These are phyloP conservation scores for Camellia granthamiana DNA, from an alignment of 148 eudicot genomes.

Conservation along the genomic window DNA sequence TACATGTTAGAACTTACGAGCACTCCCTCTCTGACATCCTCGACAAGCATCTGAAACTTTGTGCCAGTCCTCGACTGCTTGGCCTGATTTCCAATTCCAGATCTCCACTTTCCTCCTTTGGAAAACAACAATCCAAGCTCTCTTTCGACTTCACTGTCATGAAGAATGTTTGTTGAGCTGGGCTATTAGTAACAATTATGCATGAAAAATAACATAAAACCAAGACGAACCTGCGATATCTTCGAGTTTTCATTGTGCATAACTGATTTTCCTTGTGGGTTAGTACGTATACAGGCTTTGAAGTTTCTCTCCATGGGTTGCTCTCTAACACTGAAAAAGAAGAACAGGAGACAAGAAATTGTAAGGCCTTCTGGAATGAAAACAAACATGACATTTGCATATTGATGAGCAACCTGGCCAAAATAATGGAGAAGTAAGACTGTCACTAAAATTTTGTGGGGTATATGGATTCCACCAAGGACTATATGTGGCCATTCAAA, in stretches of 20 bases:
- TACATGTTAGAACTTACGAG: slow-evolving; percentile 59
- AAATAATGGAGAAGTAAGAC: not conserved
- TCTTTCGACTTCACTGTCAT: slow-evolving; percentile 86
- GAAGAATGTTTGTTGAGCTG: slow-evolving; percentile 16
- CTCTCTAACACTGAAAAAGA: slow-evolving; percentile 65
- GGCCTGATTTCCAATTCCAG: slow-evolving; percentile 51
- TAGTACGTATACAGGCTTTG: slow-evolving; percentile 87
- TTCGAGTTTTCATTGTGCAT: slow-evolving; percentile 96
- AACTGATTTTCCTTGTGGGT: slow-evolving; percentile 87
- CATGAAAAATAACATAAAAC: not conserved
- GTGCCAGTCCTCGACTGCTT: slow-evolving; percentile 52
- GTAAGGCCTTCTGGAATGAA: not conserved
- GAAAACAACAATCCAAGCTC: slow-evolving; percentile 89
- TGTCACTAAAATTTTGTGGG: not conserved
- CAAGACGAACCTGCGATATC: slow-evolving; percentile 64
- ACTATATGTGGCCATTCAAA: not conserved
- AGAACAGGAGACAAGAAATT: not conserved
- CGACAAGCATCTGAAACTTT: slow-evolving; percentile 90
- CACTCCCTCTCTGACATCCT: slow-evolving; percentile 89
- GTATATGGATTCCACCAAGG: not conserved
- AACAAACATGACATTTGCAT: not conserved
- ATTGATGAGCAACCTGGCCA: not conserved
- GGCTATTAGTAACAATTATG: slow-evolving; percentile 1
- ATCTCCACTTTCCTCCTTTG: slow-evolving; percentile 49
- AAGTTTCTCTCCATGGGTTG: slow-evolving; percentile 89